Evolutionary conservation across 2,329 filamentous ascomycete genomes (phyloP), one percentile per base, ranked within the genome.

Genomic region (Botryotinia globosa): DNA sequence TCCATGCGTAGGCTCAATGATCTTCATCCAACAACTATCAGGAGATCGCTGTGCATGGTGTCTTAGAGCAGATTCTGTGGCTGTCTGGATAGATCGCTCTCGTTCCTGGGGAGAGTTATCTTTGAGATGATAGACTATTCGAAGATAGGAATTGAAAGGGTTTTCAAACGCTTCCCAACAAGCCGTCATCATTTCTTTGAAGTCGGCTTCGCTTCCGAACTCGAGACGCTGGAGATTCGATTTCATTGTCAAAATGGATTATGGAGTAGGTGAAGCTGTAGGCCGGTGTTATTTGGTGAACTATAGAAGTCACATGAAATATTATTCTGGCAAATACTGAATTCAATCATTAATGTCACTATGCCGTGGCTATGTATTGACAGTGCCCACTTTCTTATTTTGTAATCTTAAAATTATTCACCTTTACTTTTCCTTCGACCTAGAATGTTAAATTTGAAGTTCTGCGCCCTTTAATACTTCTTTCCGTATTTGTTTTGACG

Each of bases 1-100:
- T 32, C n/a, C 34, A 37, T 12, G 20, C 25, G 25, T 32, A 9
- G 64, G 18, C 9, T 69, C 51, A 12, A 20, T 59, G 2, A 61
- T 54, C 29, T 69, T 58, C 34, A 69, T 69, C 66, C 66, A 69
- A 61, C 37, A n/a, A n/a, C 54, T 69, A 42, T 51, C 34, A 37
- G 66, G 51, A 61, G 20, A 25, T 7, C 4, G 25, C 20, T 25
- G 22, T 16, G 58, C 34, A 39, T 61, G 58, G 32, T 61, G 20
- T 25, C 10, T 61, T 22, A 61, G 3, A 4, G 32, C 32, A 16
- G 32, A 34, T 37, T 22, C 9, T 14, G 32, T 61, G 22, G 58
- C 58, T 61, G 25, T n/a, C 20, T 61, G 32, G 4, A 61, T 37
- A 61, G 58, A 61, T 37, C 32, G 32, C 32, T 61, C 58, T 61